Evolutionary conservation across 805 yeast genomes (phyloP).

Genomic region (Metschnikowia bowlesiae): DNA sequence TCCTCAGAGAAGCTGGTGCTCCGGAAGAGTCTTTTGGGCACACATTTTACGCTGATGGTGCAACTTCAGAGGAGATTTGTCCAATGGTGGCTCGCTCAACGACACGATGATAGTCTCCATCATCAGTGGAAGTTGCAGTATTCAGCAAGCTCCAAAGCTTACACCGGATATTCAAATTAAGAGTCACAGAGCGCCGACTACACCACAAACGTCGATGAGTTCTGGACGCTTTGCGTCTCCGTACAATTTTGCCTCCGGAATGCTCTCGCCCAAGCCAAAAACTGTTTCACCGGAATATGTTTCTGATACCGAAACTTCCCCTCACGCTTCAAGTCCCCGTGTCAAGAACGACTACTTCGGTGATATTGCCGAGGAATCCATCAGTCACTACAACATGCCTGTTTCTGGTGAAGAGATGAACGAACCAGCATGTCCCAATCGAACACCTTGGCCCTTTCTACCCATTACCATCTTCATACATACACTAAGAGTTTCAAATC

Average conservation of each 20-base stretch:
- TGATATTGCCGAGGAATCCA: slow-evolving; percentile 2
- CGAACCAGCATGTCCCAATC: not conserved
- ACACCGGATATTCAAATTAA: slow-evolving; percentile 28
- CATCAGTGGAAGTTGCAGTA: slow-evolving; percentile 10
- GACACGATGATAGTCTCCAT: slow-evolving; percentile 30
- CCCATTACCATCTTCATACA: slow-evolving; percentile 43
- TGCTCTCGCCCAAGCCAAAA: slow-evolving; percentile 45
- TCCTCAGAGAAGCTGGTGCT: slow-evolving; percentile 22
- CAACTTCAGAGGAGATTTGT: slow-evolving; percentile 22
- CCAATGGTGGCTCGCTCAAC: slow-evolving; percentile 28
- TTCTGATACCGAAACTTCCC: slow-evolving; percentile 7
- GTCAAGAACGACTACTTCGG: slow-evolving; percentile 13
- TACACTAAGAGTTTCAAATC: slow-evolving; percentile 31
- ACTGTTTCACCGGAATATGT: slow-evolving; percentile 2
- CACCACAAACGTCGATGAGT: slow-evolving; percentile 28
- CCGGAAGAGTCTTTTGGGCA: slow-evolving; percentile 5
- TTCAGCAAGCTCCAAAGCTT: slow-evolving; percentile 22
- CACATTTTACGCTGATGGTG: slow-evolving; percentile 11
- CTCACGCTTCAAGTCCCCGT: slow-evolving; percentile 6
- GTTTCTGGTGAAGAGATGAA: not conserved
- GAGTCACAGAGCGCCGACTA: slow-evolving; percentile 30
- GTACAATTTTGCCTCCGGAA: slow-evolving; percentile 59
- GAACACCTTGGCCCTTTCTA: slow-evolving; percentile 74
- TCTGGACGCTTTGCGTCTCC: slow-evolving; percentile 61
- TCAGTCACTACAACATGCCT: not conserved